phyloP scores from a whole-genome alignment of 2,329 filamentous ascomycete genomes.

The Phaeophleospora eucalypticola region DNA sequence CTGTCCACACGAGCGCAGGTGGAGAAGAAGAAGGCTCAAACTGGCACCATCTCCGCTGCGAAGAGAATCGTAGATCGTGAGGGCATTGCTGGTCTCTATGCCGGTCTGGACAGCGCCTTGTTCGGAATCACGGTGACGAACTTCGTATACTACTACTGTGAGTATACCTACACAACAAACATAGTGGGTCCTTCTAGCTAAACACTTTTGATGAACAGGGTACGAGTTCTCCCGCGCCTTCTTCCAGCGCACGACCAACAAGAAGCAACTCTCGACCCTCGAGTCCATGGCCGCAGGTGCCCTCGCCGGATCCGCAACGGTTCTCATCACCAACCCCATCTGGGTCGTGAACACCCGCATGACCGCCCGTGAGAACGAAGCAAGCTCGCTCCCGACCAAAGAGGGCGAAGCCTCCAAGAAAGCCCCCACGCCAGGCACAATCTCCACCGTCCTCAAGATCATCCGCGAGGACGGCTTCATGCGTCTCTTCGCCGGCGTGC shows the following conservation, averaged over 20 bases:
- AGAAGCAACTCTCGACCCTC: conserved; percentile 78
- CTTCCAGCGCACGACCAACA: conserved; percentile 73
- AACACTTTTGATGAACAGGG: conserved; percentile 44
- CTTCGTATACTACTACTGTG: conserved; percentile 99
- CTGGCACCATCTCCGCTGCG: conserved; percentile 76
- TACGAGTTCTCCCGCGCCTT: conserved; percentile 93
- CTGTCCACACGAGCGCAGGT: conserved; percentile 96
- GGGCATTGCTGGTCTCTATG: conserved; percentile 82
- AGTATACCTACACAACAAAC: conserved; percentile 10
- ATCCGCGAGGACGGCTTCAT: conserved; percentile 77
- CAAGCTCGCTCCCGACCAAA: conserved; percentile 34
- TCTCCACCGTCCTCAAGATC: conserved; percentile 75
- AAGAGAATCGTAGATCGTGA: conserved; percentile 86
- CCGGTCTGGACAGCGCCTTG: conserved; percentile 86
- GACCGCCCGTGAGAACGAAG: conserved; percentile 76
- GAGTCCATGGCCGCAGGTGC: conserved; percentile 96
- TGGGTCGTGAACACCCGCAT: conserved; percentile 99
- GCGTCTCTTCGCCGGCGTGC: conserved; percentile 85
- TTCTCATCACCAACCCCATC: conserved; percentile 95
- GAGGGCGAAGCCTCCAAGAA: conserved; percentile 40
- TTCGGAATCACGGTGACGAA: conserved; percentile 99
- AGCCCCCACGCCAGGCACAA: conserved; percentile 63
- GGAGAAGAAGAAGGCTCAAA: conserved; percentile 88
- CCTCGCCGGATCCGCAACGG: conserved; percentile 87
- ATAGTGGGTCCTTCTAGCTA: neutral